Conservation (phyloP, 352 stramenopile genomes). For the Phytophthora palmivora region DNA sequence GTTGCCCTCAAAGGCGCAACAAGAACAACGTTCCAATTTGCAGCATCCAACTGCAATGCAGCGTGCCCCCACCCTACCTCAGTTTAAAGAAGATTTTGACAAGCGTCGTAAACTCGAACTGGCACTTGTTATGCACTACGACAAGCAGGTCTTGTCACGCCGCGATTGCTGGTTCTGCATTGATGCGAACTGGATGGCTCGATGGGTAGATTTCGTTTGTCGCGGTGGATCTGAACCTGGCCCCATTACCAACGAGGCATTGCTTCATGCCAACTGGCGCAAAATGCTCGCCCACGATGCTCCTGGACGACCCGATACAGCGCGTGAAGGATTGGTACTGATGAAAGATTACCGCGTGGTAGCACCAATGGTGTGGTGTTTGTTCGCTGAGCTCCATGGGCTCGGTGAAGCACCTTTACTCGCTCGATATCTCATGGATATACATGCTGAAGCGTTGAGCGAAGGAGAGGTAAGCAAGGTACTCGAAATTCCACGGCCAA, state of each 20-base stretch:
- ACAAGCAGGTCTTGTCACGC: slow-evolving; percentile 57
- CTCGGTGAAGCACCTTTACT: slow-evolving; percentile 55
- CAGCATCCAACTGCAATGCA: slow-evolving; percentile 7
- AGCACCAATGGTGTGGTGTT: slow-evolving; percentile 77
- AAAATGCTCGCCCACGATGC: slow-evolving; percentile 38
- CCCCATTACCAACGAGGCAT: slow-evolving; percentile 66
- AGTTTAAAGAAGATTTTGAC: slow-evolving; percentile 48
- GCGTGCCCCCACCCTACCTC: slow-evolving; percentile 20
- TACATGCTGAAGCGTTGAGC: slow-evolving; percentile 49
- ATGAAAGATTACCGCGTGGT: slow-evolving; percentile 75
- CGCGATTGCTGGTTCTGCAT: slow-evolving; percentile 83
- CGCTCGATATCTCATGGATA: slow-evolving; percentile 55
- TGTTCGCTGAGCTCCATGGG: slow-evolving; percentile 72
- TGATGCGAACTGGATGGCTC: slow-evolving; percentile 68
- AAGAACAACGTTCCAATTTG: slow-evolving; percentile 9
- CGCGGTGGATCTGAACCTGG: slow-evolving; percentile 60
- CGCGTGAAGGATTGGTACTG: slow-evolving; percentile 48
- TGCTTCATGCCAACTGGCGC: slow-evolving; percentile 48
- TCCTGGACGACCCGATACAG: slow-evolving; percentile 51
- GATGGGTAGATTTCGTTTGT: slow-evolving; percentile 66
- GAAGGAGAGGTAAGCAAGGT: slow-evolving; percentile 41
- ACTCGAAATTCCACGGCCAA: slow-evolving; percentile 50
- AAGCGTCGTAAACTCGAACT: slow-evolving; percentile 77
- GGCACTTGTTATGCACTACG: slow-evolving; percentile 65
- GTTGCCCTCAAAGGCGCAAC: slow-evolving; percentile 31